A percentile compares a stretch with the other conserved stretches of the same genome.
These are phyloP conservation scores for Suillus variegatus DNA, from an alignment of 768 basidiomycete species.

Conservation along the genomic window DNA sequence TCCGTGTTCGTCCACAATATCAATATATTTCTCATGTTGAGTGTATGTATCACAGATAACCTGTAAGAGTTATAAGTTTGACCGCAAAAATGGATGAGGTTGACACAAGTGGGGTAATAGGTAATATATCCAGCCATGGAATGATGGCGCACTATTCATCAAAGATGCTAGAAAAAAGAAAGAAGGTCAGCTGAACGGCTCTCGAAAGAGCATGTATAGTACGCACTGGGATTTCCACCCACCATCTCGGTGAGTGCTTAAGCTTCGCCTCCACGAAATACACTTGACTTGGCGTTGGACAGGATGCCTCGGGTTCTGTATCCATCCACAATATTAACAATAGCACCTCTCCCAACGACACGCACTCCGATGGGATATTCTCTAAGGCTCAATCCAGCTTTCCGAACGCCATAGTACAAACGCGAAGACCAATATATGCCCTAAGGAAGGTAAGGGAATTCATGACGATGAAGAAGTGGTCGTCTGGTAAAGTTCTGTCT, in stretches of 20 bases:
- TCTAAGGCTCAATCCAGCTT: background rate
- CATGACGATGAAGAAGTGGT: background rate
- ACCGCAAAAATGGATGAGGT: no score
- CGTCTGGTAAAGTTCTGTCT: background rate
- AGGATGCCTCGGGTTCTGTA: background rate
- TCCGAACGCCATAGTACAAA: background rate
- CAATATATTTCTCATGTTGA: no score
- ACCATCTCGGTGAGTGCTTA: slow-evolving; percentile 2
- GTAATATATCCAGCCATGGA: background rate
- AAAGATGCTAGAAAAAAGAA: background rate
- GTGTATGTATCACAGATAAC: no score
- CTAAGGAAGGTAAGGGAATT: background rate
- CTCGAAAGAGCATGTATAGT: background rate
- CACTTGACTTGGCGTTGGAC: background rate
- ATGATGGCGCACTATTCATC: background rate
- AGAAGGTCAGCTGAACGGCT: background rate
- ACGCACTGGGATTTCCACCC: background rate
- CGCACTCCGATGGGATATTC: background rate
- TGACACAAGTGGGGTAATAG: background rate
- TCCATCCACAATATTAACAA: slow-evolving; percentile 2
- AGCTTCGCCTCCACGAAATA: background rate
- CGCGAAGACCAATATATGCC: background rate
- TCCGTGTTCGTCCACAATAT: no score
- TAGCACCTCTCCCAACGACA: background rate
- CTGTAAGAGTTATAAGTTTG: no score